Percentiles rank a stretch among this genome's conserved stretches.
Evolutionary conservation across 768 basidiomycete genomes (phyloP).

Genomic region (Strobilomyces dryophilus): DNA sequence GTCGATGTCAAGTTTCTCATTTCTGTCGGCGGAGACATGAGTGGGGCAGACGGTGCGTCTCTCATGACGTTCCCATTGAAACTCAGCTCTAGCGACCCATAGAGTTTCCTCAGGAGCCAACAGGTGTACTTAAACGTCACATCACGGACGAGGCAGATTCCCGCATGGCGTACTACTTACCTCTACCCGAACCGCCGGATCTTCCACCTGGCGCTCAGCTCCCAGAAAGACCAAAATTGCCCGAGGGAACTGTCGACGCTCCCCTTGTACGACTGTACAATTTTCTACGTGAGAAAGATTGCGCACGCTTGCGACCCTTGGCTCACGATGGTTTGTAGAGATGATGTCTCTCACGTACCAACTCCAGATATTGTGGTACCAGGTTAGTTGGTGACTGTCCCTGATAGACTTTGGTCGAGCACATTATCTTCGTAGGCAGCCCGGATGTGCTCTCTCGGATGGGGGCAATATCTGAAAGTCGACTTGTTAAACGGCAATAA

Average conservation of each 20-base stretch:
- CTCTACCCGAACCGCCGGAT: slow-evolving; percentile 38
- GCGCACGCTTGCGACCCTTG: neutral
- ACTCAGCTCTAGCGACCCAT: neutral
- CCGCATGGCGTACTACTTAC: slow-evolving; percentile 61
- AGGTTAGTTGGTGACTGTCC: slow-evolving; percentile 35
- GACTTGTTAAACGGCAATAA: slow-evolving; percentile 67
- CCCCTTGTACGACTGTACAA: slow-evolving; percentile 85
- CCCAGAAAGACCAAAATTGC: slow-evolving; percentile 46
- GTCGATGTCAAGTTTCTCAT: slow-evolving; percentile 73
- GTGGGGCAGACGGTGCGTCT: slow-evolving; percentile 60
- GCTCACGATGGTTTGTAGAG: slow-evolving; percentile 41
- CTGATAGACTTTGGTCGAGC: neutral
- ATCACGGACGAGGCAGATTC: slow-evolving; percentile 72
- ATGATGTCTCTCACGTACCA: slow-evolving; percentile 93
- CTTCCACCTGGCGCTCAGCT: slow-evolving; percentile 39
- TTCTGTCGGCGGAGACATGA: slow-evolving; percentile 67
- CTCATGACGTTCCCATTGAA: neutral
- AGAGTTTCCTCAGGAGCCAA: slow-evolving; percentile 75
- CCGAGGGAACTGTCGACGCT: slow-evolving; percentile 64
- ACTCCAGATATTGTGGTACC: slow-evolving; percentile 83
- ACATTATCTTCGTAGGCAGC: slow-evolving; percentile 43
- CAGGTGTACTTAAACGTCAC: slow-evolving; percentile 57
- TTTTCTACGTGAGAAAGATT: slow-evolving; percentile 68
- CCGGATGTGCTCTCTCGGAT: slow-evolving; percentile 80
- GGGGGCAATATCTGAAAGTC: slow-evolving; percentile 72